A percentile compares a stretch with the other conserved stretches of the same genome.
Conservation (phyloP, 2,329 filamentous ascomycete species). For the Stenocarpella maydis region DNA sequence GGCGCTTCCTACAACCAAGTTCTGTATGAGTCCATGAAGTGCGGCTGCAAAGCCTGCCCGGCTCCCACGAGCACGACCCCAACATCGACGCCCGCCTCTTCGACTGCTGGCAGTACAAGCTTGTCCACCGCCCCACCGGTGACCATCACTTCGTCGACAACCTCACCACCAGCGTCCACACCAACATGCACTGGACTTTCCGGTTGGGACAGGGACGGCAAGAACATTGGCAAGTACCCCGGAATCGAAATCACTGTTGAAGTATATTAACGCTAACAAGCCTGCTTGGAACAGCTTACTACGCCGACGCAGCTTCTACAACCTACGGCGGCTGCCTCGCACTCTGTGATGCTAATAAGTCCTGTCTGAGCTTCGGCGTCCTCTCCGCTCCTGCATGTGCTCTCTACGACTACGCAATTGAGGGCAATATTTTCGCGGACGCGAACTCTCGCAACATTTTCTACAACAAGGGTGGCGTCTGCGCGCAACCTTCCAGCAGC, state of each 20-base stretch:
- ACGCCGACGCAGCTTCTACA: slow-evolving; percentile 30
- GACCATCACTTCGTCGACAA: slow-evolving; percentile 14
- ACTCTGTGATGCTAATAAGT: slow-evolving; percentile 30
- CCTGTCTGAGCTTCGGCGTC: slow-evolving; percentile 34
- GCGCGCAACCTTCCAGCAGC: slow-evolving; percentile 24
- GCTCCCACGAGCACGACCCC: slow-evolving; percentile 32
- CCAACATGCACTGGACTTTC: slow-evolving; percentile 30
- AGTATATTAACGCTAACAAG: not conserved
- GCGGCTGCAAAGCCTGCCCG: slow-evolving; percentile 25
- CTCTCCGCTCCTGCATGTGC: slow-evolving; percentile 26
- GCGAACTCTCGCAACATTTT: slow-evolving; percentile 29
- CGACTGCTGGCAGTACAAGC: slow-evolving; percentile 7
- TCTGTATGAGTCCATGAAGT: slow-evolving; percentile 38
- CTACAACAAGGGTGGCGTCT: slow-evolving; percentile 31
- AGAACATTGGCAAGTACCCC: slow-evolving; percentile 28
- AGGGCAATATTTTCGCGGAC: slow-evolving; percentile 28
- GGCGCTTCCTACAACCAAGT: slow-evolving; percentile 39
- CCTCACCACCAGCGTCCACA: slow-evolving; percentile 7
- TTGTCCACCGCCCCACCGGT: slow-evolving; percentile 2
- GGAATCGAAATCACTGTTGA: no score
- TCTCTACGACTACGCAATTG: slow-evolving; percentile 31
- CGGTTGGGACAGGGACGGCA: slow-evolving; percentile 29
- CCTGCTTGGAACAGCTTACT: slow-evolving; percentile 5
- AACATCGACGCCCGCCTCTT: slow-evolving; percentile 25
- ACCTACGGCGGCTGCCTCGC: slow-evolving; percentile 32